phyloP scores from a whole-genome alignment of 1,284 basidiomycete species.

The Cryptococcus maquisensis region DNA sequence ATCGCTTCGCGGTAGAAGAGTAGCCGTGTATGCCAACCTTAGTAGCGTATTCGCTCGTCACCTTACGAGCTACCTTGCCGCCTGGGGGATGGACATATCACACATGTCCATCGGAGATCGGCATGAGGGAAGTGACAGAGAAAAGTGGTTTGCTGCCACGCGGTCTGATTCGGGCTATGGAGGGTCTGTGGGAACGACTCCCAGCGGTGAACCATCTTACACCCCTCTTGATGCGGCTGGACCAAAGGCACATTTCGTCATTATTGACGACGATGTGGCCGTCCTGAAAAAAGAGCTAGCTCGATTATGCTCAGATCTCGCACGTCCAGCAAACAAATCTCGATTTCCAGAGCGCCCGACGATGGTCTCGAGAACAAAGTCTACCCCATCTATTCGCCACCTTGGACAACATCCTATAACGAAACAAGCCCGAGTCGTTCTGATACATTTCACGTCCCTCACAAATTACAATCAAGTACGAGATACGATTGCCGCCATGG shows the following conservation, averaged over 20 bases:
- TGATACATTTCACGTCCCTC: constrained; percentile 86
- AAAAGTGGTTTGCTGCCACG: neutral
- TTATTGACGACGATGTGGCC: constrained; percentile 82
- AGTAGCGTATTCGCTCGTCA: constrained; percentile 82
- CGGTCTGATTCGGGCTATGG: constrained; percentile 32
- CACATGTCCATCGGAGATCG: constrained; percentile 57
- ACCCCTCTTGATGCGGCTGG: neutral
- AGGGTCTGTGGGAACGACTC: constrained; percentile 8
- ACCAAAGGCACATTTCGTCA: constrained; percentile 55
- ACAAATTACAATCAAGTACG: constrained; percentile 81
- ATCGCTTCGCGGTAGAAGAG: constrained; percentile 72
- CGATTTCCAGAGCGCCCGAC: constrained; percentile 65
- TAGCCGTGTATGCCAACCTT: constrained; percentile 72
- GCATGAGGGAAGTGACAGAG: constrained; percentile 16
- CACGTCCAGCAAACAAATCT: constrained; percentile 49
- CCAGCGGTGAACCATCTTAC: constrained; percentile 5
- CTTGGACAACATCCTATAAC: constrained; percentile 4
- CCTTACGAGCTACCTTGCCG: constrained; percentile 82
- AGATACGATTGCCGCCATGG: constrained; percentile 70
- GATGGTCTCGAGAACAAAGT: constrained; percentile 64
- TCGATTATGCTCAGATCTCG: constrained; percentile 59
- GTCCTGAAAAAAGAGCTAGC: constrained; percentile 67
- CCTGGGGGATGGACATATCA: constrained; percentile 88
- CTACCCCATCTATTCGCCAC: constrained; percentile 65
- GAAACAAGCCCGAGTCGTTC: constrained; percentile 46